phyloP scores from a whole-genome alignment of 2,329 filamentous ascomycete genomes.

The Lasiodiplodia gonubiensis region DNA sequence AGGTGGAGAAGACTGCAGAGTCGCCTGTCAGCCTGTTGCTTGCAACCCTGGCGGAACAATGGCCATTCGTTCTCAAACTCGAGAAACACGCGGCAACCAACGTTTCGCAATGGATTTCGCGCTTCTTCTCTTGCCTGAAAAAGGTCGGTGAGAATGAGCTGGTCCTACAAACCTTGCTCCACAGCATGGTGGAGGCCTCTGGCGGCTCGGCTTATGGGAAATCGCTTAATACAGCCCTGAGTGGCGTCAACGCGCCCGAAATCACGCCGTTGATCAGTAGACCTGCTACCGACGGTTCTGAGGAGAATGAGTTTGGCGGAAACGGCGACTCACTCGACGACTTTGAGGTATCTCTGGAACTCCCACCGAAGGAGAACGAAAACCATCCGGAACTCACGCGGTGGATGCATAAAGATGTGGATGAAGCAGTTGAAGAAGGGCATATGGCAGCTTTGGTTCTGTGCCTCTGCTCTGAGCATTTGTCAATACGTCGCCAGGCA shows the following conservation, averaged over 20 bases:
- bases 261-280: not conserved
- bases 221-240: constrained; percentile 46
- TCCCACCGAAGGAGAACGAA: constrained; percentile 49
- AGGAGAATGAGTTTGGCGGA: not conserved
- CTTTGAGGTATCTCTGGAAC: constrained; percentile 34
- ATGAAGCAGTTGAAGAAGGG: constrained; percentile 80
- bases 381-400: constrained; percentile 56
- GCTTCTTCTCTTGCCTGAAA: constrained; percentile 43
- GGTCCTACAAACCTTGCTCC: constrained; percentile 31
- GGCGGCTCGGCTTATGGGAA: constrained; percentile 34
- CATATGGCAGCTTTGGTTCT: constrained; percentile 72
- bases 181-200: constrained; percentile 1
- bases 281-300: not conserved
- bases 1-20: not conserved
- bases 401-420: constrained; percentile 78
- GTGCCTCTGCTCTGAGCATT: constrained; percentile 76
- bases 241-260: constrained; percentile 34
- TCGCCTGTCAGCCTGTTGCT: constrained; percentile 13
- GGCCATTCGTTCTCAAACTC: constrained; percentile 51
- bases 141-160: constrained; percentile 44
- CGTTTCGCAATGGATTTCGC: constrained; percentile 44
- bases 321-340: not conserved
- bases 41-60: constrained; percentile 40
- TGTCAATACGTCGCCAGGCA: constrained; percentile 79
- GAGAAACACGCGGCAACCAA: constrained; percentile 31